Evolutionary conservation across 768 basidiomycete genomes (phyloP), one percentile per base, ranked within the genome.

Genomic region (Suillus subaureus): DNA sequence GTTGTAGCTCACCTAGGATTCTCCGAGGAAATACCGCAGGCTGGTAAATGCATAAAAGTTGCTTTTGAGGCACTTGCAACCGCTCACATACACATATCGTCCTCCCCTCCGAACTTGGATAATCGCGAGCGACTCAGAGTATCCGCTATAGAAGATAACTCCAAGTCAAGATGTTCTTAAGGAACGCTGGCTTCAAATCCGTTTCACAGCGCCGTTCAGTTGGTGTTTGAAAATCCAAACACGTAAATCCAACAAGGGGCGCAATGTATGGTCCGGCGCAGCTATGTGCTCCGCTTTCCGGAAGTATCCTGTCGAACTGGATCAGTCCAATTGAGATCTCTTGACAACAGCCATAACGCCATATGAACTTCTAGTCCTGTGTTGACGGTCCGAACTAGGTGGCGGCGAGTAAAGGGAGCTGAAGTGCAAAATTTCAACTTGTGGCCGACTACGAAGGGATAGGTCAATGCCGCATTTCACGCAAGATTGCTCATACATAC

Each of bases 201-300:
- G 8, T 16, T 31, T 18, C 16, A 49, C 51, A 18, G 52, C 31
- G 18, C 4, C 18, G 6, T 33, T 47, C 45, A n/a, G 11, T 15
- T 57, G 35, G 18, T 6, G 37, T 58, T 58, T 18, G 57, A 40
- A 37, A 57, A 21, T 58, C 16, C 26, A 28, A 6, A 58, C 8
- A 58, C 57, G 57, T 40, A 37, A 58, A 58, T 28, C 9, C 57
- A 28, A 26, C 33, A 58, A 58, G 18, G 16, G 57, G 57, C 39
- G 23, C 37, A 58, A 58, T 4, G 39, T 28, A 40, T 58, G 23
- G 39, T 18, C 57, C 39, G 57, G 18, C 18, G 18, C 31, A 54
- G 52, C 21, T 54, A 16, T 52, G 56, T 23, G 16, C 56, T 16
- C 37, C 23, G 37, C 26, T n/a, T 26, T 28, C 39, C 12, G 57